Percentiles rank a stretch among this genome's conserved stretches.
phyloP scores from a whole-genome alignment of 805 yeast species.

The Candida tallmaniae region DNA sequence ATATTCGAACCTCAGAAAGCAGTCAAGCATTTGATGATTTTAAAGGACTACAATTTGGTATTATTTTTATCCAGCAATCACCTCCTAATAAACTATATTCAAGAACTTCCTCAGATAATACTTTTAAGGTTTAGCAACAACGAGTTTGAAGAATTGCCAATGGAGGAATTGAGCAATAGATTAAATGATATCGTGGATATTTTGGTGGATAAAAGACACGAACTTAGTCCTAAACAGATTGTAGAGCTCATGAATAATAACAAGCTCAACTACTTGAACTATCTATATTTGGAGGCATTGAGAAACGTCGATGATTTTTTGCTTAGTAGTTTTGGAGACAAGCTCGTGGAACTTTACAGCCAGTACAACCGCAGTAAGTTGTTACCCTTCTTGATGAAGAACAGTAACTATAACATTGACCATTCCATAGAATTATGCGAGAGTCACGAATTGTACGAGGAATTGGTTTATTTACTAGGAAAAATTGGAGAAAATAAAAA shows the following conservation, averaged over 20 bases:
- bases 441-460: constrained; percentile 49
- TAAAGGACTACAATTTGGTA: constrained; percentile 53
- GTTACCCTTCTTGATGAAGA: constrained; percentile 55
- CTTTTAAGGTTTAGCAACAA: constrained; percentile 32
- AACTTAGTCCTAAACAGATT: constrained; percentile 52
- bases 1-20: constrained; percentile 59
- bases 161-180: constrained; percentile 34
- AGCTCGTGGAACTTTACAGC: constrained; percentile 61
- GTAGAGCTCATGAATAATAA: constrained; percentile 42
- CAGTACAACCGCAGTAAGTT: constrained; percentile 53
- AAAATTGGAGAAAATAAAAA: constrained; percentile 73
- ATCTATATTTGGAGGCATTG: constrained; percentile 62
- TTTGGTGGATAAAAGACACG: constrained; percentile 61
- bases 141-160: constrained; percentile 37
- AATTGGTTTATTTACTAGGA: constrained; percentile 77
- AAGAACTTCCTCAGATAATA: constrained; percentile 49
- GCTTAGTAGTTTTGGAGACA: constrained; percentile 58
- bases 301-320: constrained; percentile 51
- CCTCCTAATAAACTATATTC: constrained; percentile 47
- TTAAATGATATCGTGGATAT: constrained; percentile 46
- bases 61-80: constrained; percentile 60
- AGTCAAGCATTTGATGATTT: constrained; percentile 53
- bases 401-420: constrained; percentile 61
- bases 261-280: constrained; percentile 49
- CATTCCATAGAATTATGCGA: constrained; percentile 67